These are phyloP conservation scores for Penicillium sp. DNA, from an alignment of 2,329 filamentous ascomycete genomes.

Conservation along the genomic window DNA sequence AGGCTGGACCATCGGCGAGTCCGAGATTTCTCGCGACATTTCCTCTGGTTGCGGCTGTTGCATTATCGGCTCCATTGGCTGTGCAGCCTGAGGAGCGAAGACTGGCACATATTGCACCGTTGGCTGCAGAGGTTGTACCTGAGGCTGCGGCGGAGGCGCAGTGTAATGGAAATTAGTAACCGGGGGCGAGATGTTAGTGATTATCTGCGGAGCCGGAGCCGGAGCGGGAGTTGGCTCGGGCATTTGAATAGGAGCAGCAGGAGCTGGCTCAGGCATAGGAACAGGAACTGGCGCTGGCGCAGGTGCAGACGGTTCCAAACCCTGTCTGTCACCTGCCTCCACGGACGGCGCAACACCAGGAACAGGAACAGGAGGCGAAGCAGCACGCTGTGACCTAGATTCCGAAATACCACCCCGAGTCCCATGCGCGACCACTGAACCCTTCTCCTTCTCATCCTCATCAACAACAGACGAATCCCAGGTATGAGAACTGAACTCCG, in stretches of 20 bases:
- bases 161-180: slow-evolving; percentile 16
- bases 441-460: slow-evolving; percentile 18
- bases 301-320: background rate
- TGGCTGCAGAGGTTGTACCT: background rate
- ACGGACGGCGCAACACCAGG: background rate
- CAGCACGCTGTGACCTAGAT: background rate
- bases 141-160: slow-evolving; percentile 35
- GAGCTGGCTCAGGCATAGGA: background rate
- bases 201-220: slow-evolving; percentile 9
- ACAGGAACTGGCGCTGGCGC: background rate
- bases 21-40: background rate
- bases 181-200: slow-evolving; percentile 12
- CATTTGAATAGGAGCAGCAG: background rate
- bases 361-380: slow-evolving; percentile 1
- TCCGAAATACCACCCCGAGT: background rate
- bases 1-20: background rate
- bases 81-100: slow-evolving; percentile 53
- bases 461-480: slow-evolving; percentile 14
- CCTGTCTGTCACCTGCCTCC: background rate
- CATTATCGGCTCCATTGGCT: slow-evolving; percentile 26
- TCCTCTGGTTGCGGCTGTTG: background rate
- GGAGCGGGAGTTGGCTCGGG: background rate
- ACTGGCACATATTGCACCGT: slow-evolving; percentile 53
- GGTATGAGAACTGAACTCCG: slow-evolving; percentile 9
- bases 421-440: background rate